Evolutionary conservation across 768 basidiomycete genomes (phyloP), one percentile per base, ranked within the genome.

Genomic region (Russula sp.): DNA sequence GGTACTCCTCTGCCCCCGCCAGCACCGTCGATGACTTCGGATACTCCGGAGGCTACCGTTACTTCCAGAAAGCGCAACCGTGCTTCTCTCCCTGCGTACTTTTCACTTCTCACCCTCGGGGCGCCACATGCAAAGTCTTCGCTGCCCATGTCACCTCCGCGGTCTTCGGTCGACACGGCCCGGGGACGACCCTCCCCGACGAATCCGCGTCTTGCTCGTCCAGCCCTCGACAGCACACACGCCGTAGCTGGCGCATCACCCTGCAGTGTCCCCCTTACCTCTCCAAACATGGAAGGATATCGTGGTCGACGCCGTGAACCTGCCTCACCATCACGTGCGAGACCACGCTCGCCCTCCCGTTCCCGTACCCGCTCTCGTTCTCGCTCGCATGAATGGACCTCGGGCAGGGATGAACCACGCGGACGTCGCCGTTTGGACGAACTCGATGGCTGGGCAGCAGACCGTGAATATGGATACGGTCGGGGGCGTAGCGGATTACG

Each of bases 21-120:
- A 22, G 49, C 30, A 36, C 63, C 46, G 20, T 51, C 50, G n/a
- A 32, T 52, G 16, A 30, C 42, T n/a, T 30, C 51, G 38, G 61
- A 57, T 6, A 20, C 28, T 42, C 55, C 64, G 34, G 58, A 66
- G 46, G n/a, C 26, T 53, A 61, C 64, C 59, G 11, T 66, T 30
- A 56, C 64, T 52, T 48, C 64, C 50, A 59, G 57, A 53, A 62
- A 57, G 32, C 64, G 61, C 38, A 57, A 65, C 46, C 64, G 70
- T 58, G 50, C 66, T 51, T 69, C 68, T 36, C 70, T 71, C 34
- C 70, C 70, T n/a, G 68, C 70, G 3, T 67, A 71, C 57, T 71
- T 71, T 55, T 71, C 70, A 40, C 67, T 69, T 34, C 70, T 71
- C 49, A 59, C 66, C 24, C 59, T 66, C 2, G 57, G 64, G 18